Evolutionary conservation across 768 basidiomycete species (phyloP).

Genomic region (button mushroom (Agaricus bisporus)): DNA sequence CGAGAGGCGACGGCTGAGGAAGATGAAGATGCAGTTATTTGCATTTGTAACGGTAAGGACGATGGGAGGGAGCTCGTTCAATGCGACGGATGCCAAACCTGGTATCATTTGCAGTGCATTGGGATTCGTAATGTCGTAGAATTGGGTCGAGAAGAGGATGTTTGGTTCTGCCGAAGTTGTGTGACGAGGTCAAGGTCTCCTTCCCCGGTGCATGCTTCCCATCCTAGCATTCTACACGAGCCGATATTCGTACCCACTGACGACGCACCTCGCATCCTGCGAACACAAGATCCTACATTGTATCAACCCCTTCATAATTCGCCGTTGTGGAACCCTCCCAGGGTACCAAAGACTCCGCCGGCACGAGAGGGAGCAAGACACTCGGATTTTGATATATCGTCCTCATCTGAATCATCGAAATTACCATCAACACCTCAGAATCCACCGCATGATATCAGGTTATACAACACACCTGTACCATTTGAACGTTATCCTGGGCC

Average conservation of each 20-base stretch:
- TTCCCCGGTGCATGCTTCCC: conserved; percentile 28
- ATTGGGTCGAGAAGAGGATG: conserved; percentile 71
- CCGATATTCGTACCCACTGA: conserved; percentile 70
- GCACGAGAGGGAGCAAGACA: conserved; percentile 23
- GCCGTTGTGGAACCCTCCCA: conserved; percentile 44
- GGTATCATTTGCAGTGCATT: conserved; percentile 81
- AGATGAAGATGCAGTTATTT: conserved; percentile 47
- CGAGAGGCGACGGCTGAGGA: conserved; percentile 24
- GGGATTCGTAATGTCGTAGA: conserved; percentile 60
- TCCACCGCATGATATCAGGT: conserved; percentile 28
- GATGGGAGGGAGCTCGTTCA: conserved; percentile 77
- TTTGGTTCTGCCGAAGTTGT: conserved; percentile 70
- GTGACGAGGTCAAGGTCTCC: conserved; percentile 36
- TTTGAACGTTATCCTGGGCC: conserved; percentile 22
- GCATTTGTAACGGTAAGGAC: conserved; percentile 61
- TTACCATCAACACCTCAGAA: conserved; percentile 50
- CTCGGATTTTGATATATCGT: conserved; percentile 32
- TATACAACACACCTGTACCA: conserved; percentile 35
- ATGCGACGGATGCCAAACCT: conserved; percentile 72
- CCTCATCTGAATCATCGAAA: conserved; percentile 46
- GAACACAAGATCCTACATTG: conserved; percentile 50
- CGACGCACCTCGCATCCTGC: conserved; percentile 34
- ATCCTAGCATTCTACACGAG: conserved; percentile 32
- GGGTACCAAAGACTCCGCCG: conserved; percentile 48
- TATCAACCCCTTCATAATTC: conserved; percentile 57